A percentile compares a stretch with the other conserved stretches of the same genome.
phyloP scores from a whole-genome alignment of 352 stramenopile genomes.

The Pythium pyrilobum region DNA sequence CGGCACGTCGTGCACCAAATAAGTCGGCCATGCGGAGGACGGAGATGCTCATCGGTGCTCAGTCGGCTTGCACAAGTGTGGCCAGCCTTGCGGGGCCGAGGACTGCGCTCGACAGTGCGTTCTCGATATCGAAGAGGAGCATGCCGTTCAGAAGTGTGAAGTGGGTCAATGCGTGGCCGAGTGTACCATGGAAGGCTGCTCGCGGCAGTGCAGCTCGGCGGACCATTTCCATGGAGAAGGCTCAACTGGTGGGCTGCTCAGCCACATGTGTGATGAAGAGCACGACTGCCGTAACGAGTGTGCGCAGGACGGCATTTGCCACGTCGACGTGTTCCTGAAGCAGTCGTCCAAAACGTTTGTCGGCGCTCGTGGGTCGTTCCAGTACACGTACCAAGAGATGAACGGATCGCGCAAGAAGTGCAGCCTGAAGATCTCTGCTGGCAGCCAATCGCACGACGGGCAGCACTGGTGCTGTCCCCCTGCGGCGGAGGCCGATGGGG shows the following conservation, averaged over 20 bases:
- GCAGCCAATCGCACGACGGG: conserved; percentile 38
- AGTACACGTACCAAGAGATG: conserved; percentile 79
- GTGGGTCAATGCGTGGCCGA: conserved; percentile 46
- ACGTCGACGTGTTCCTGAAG: conserved; percentile 65
- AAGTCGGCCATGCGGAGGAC: conserved; percentile 33
- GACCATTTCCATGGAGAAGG: conserved; percentile 75
- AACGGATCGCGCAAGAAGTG: conserved; percentile 73
- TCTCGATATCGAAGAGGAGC: conserved; percentile 39
- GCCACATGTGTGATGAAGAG: conserved; percentile 56
- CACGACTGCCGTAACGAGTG: conserved; percentile 58
- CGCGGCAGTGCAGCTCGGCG: conserved; percentile 32
- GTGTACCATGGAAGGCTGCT: conserved; percentile 60
- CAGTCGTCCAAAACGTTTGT: conserved; percentile 62
- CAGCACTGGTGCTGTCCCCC: conserved; percentile 43
- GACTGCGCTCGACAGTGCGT: conserved; percentile 44
- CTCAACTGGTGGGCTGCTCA: conserved; percentile 25
- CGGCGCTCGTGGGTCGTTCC: conserved; percentile 48
- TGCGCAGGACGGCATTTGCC: conserved; percentile 53
- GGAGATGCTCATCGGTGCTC: conserved; percentile 50
- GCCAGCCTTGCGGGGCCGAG: conserved; percentile 35
- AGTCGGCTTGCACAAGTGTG: conserved; percentile 51
- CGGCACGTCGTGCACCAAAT: conserved; percentile 35
- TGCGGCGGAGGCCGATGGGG: conserved; percentile 10
- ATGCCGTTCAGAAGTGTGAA: conserved; percentile 59
- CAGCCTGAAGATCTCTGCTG: conserved; percentile 25